Evolutionary conservation across 176 grass and related monocot genomes (phyloP), one percentile per base, ranked within the genome.

Genomic region (sorghum (Sorghum bicolor)): DNA sequence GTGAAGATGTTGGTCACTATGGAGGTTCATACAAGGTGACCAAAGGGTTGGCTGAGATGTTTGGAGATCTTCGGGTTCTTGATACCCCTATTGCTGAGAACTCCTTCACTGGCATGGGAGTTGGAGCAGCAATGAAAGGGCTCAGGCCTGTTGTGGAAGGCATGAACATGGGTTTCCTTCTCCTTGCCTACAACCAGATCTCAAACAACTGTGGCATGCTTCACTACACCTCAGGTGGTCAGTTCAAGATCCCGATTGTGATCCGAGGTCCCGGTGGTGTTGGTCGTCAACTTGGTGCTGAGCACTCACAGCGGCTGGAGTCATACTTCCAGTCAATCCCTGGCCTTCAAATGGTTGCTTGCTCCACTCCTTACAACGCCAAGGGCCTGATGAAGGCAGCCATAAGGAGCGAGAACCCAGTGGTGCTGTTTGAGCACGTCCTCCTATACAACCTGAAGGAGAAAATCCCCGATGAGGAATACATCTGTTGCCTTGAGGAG

Each of bases 141-240:
- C 89, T 95, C 5, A 91, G 91, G 64, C 89, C 91, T 1, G 57
- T 98, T 25, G 84, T 98, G 3, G 96, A 98, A 84, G 96, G 93
- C 41, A 98, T 93, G 91, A 98, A 95, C 87, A 98, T 98, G 96
- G 96, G 96, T 39, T 98, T 98, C 83, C 91, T 98, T 25, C 93
- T 95, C 70, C 89, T 95, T 9, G 93, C 96, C 0, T 95, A 90
- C 80, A 98, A 95, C 62, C 96, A 98, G 78, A 98, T 95, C 77
- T 98, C 96, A 9, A 98, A 95, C 93, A 95, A 98, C 67, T 92
- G 93, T 6, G 93, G 93, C 4, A 98, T 98, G 96, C 93, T 98
- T 36, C 96, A 93, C 70, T 98, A 93, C n/a, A 98, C 96, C 45
- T 98, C 96, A 3, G 96, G 96, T 4, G 96, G 96, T 13, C 93